Conservation (phyloP, 805 yeast species). For the Scheffersomyces coipomensis region DNA sequence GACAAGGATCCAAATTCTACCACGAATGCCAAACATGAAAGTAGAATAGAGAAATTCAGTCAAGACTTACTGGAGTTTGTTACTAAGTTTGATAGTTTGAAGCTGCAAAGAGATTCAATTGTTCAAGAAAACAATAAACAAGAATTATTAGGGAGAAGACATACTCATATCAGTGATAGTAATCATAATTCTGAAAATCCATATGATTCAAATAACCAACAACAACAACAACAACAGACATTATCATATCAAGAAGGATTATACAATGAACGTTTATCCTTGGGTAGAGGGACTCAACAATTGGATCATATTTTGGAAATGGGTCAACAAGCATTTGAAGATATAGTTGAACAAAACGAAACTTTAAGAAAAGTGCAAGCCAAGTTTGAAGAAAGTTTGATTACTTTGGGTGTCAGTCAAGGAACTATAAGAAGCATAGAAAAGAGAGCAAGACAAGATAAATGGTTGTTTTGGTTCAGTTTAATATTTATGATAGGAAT, state of each 20-base stretch:
- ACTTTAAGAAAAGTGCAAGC: constrained; percentile 60
- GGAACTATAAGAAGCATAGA: constrained; percentile 81
- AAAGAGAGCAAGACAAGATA: constrained; percentile 80
- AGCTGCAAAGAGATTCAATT: constrained; percentile 53
- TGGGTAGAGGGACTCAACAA: constrained; percentile 72
- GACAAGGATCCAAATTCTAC: constrained; percentile 55
- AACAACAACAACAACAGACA: constrained; percentile 22
- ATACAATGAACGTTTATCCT: constrained; percentile 61
- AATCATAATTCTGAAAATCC: constrained; percentile 45
- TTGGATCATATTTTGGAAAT: constrained; percentile 87
- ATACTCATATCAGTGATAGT: constrained; percentile 17
- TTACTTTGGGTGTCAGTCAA: constrained; percentile 82
- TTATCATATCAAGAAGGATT: constrained; percentile 59
- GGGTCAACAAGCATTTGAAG: constrained; percentile 84
- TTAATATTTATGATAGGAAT: constrained; percentile 58
- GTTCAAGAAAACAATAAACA: constrained; percentile 46
- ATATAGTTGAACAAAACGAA: constrained; percentile 81
- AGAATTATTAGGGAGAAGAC: constrained; percentile 56
- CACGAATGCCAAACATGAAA: constrained; percentile 48
- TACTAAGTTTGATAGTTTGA: constrained; percentile 52
- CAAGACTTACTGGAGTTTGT: constrained; percentile 45
- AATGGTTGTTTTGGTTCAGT: constrained; percentile 80
- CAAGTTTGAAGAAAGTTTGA: constrained; percentile 64
- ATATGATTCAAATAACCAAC: constrained; percentile 25
- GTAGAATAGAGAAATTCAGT: constrained; percentile 58